Conservation (phyloP, 345 rosid genomes). For the Salix dunnii region DNA sequence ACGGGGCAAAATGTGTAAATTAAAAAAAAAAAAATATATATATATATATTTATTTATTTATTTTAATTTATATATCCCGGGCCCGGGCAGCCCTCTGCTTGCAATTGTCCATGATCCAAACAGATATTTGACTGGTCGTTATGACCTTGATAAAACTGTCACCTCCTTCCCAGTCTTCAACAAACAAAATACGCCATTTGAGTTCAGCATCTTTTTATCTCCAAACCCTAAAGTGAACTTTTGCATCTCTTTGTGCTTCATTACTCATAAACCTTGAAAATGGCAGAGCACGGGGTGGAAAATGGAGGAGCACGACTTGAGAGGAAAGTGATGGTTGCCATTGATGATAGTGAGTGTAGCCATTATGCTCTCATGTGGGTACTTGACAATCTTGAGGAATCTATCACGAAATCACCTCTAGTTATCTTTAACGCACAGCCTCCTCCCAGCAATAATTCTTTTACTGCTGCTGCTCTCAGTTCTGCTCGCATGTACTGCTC, state of each 20-base stretch:
- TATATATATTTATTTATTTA: no score
- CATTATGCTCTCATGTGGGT: constrained; percentile 14
- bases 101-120: no score
- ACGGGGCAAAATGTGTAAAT: no score
- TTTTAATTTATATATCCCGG: no score
- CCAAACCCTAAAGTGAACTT: background rate
- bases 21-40: no score
- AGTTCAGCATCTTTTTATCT: no score
- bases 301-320: background rate
- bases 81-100: no score
- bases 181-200: no score
- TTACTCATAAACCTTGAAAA: background rate
- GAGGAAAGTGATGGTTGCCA: constrained; percentile 30
- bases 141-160: background rate
- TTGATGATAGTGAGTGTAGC: constrained; percentile 17
- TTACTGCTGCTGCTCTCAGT: constrained; percentile 6
- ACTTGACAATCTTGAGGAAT: constrained; percentile 15
- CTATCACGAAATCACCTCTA: background rate
- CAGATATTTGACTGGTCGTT: constrained; percentile 5
- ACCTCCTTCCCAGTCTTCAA: background rate
- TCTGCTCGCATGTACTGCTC: constrained; percentile 39
- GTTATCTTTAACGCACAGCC: constrained; percentile 12
- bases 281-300: background rate
- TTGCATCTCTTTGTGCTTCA: background rate
- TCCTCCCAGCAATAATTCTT: background rate